These are phyloP conservation scores for Salix dunnii DNA, from an alignment of 345 rosid species.

Conservation along the genomic window DNA sequence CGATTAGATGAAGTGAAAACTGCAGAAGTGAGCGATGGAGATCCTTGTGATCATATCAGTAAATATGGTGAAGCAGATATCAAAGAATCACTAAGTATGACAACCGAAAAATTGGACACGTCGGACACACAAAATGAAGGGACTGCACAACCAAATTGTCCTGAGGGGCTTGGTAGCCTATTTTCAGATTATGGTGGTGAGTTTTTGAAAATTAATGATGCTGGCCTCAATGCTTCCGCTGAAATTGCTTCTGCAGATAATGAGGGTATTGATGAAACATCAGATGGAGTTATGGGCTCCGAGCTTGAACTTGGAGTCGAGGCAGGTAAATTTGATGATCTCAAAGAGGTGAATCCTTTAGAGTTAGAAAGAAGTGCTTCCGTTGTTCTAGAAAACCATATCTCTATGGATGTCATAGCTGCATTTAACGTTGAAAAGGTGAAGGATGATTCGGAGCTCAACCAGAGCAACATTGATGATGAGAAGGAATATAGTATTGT, in stretches of 20 bases:
- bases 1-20: background rate
- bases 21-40: background rate
- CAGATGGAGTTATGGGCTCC: background rate
- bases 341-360: background rate
- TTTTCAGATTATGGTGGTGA: background rate
- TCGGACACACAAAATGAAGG: background rate
- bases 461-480: background rate
- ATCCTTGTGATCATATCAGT: background rate
- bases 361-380: constrained; percentile 4
- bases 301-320: background rate
- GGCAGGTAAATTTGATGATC: background rate
- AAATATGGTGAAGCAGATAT: background rate
- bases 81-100: background rate
- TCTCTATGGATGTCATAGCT: background rate
- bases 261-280: background rate
- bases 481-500: background rate
- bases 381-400: background rate
- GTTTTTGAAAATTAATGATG: background rate
- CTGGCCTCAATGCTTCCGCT: background rate
- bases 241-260: background rate
- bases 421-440: background rate
- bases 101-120: background rate
- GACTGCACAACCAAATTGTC: background rate
- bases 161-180: background rate
- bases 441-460: constrained; percentile 1